phyloP scores from a whole-genome alignment of 2,329 filamentous ascomycete genomes.

The Trichoderma polysporum region DNA sequence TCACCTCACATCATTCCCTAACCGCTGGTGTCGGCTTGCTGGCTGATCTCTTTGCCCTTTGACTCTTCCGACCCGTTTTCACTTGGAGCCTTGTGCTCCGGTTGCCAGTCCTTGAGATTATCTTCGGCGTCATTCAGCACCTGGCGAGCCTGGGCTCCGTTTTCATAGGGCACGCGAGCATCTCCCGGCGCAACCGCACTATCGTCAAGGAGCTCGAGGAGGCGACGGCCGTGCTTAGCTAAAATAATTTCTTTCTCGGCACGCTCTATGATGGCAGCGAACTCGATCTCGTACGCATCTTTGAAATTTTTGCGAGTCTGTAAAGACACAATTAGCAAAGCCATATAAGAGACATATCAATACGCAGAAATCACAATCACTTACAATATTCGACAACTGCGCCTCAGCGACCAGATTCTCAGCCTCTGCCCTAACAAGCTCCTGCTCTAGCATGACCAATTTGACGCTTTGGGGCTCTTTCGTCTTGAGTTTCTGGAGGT shows the following conservation, averaged over 20 bases:
- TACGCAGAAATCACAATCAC: slow-evolving; percentile 34
- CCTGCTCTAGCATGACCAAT: slow-evolving; percentile 86
- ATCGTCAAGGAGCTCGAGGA: slow-evolving; percentile 85
- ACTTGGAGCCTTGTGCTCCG: slow-evolving; percentile 36
- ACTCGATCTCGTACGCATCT: slow-evolving; percentile 86
- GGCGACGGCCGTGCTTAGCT: slow-evolving; percentile 82
- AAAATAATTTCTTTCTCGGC: slow-evolving; percentile 96
- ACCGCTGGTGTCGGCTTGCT: slow-evolving; percentile 17
- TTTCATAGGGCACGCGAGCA: slow-evolving; percentile 64
- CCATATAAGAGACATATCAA: neutral
- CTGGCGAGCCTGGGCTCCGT: slow-evolving; percentile 69
- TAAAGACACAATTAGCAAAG: neutral
- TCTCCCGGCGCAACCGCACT: slow-evolving; percentile 87
- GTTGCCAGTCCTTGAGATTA: slow-evolving; percentile 75
- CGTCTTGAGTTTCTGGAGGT: slow-evolving; percentile 86
- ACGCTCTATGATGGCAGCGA: slow-evolving; percentile 88
- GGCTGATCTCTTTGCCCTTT: slow-evolving; percentile 32
- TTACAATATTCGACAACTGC: slow-evolving; percentile 88
- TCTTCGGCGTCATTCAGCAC: slow-evolving; percentile 91
- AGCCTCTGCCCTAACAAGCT: slow-evolving; percentile 92
- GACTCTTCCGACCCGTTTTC: slow-evolving; percentile 28
- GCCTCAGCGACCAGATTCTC: slow-evolving; percentile 96
- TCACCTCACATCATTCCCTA: neutral
- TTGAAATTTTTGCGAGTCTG: slow-evolving; percentile 95
- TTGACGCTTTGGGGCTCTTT: slow-evolving; percentile 86